phyloP scores from a whole-genome alignment of 768 basidiomycete species.

The Hirschioporus abietinus region DNA sequence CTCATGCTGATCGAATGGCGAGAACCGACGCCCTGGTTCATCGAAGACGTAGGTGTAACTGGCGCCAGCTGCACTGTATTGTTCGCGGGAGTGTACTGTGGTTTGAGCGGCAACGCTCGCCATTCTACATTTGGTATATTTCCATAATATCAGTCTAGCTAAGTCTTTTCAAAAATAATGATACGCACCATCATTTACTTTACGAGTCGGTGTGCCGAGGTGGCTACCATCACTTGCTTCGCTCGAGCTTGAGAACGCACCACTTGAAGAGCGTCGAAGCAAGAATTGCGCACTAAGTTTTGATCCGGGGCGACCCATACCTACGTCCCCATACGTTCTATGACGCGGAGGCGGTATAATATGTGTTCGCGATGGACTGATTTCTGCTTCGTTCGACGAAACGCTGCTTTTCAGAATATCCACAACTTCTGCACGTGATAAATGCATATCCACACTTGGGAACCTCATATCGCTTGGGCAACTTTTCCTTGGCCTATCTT shows the following conservation, averaged over 20 bases:
- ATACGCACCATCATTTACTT: constrained; percentile 41
- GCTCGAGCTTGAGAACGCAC: constrained; percentile 74
- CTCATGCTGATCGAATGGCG: neutral
- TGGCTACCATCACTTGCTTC: constrained; percentile 43
- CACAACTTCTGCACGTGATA: neutral
- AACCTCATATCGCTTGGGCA: constrained; percentile 7
- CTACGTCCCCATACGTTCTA: constrained; percentile 54
- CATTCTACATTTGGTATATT: neutral
- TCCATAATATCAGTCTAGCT: neutral
- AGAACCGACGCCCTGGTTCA: neutral
- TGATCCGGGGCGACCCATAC: constrained; percentile 52
- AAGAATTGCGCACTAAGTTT: constrained; percentile 46
- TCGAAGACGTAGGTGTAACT: neutral
- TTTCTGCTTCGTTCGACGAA: constrained; percentile 8
- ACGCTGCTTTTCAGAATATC: neutral
- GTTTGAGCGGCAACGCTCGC: neutral
- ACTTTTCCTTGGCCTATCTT: constrained; percentile 59
- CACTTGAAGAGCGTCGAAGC: constrained; percentile 75
- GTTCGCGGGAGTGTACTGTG: constrained; percentile 2
- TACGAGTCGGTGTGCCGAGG: constrained; percentile 57
- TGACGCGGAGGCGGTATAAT: constrained; percentile 9
- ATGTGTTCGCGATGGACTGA: constrained; percentile 11
- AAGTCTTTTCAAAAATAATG: neutral
- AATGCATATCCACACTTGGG: neutral
- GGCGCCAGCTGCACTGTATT: neutral